A percentile compares a stretch with the other conserved stretches of the same genome.
Evolutionary conservation across 1,284 basidiomycete species (phyloP).

Genomic region (Trichosporon ovoides): DNA sequence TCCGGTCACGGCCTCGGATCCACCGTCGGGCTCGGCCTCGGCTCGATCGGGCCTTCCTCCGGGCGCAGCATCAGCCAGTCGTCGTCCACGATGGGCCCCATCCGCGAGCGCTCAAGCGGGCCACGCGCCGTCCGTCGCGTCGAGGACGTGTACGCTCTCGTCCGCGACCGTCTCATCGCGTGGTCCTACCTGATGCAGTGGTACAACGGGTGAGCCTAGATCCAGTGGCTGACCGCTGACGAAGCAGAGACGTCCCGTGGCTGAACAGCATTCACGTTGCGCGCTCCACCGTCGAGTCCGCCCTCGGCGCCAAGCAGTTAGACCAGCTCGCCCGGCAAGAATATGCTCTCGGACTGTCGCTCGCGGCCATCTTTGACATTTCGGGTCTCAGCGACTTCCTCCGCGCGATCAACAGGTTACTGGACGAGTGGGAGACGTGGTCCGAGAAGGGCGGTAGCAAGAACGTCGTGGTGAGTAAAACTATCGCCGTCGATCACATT

Average conservation of each 20-base stretch:
- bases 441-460: constrained; percentile 40
- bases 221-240: not conserved
- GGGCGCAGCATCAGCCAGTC: constrained; percentile 1
- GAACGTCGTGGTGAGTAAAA: constrained; percentile 33
- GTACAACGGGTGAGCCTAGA: constrained; percentile 40
- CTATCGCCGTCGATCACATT: not conserved
- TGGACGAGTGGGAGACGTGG: constrained; percentile 51
- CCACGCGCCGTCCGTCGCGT: constrained; percentile 23
- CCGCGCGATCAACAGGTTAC: constrained; percentile 41
- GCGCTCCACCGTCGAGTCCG: constrained; percentile 30
- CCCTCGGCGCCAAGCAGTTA: constrained; percentile 39
- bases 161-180: constrained; percentile 35
- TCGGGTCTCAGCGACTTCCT: constrained; percentile 46
- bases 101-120: constrained; percentile 2
- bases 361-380: constrained; percentile 50
- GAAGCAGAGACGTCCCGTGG: constrained; percentile 41
- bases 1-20: constrained; percentile 1
- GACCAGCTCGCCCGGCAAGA: constrained; percentile 44
- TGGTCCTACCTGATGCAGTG: constrained; percentile 47
- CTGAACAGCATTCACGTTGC: constrained; percentile 45
- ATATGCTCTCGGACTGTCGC: constrained; percentile 49
- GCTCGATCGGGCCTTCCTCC: not conserved
- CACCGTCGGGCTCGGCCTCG: constrained; percentile 5
- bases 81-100: constrained; percentile 9
- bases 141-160: constrained; percentile 40